Conservation (phyloP, 2,329 filamentous ascomycete genomes). For the Monilinia aucupariae region DNA sequence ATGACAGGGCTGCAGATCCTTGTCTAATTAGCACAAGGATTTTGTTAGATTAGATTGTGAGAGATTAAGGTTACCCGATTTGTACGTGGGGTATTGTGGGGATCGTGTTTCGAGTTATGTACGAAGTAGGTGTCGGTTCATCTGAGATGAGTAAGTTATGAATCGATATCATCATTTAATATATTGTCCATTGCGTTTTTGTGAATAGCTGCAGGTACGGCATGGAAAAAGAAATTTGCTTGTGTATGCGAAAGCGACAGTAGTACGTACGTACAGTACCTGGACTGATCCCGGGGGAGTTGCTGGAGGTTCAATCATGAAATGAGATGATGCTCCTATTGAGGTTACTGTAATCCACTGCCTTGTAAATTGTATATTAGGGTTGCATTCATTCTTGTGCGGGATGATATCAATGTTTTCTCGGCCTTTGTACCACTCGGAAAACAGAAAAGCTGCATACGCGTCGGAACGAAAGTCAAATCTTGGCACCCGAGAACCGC, state of each 20-base stretch:
- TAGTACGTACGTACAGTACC: too few species aligned
- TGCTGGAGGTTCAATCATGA: not conserved
- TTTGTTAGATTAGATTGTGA: constrained; percentile 17
- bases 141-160: constrained; percentile 5
- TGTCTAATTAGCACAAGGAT: not conserved
- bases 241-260: not conserved
- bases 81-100: constrained; percentile 10
- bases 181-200: constrained; percentile 14
- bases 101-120: constrained; percentile 13
- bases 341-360: not conserved
- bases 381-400: not conserved
- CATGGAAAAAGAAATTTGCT: constrained; percentile 12
- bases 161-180: constrained; percentile 6
- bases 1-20: constrained; percentile 13
- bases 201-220: constrained; percentile 11
- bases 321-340: not conserved
- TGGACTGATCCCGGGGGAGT: not conserved
- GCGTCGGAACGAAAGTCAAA: not conserved
- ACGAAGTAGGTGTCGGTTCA: constrained; percentile 2
- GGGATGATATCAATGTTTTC: not conserved
- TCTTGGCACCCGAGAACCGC: not conserved
- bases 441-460: not conserved
- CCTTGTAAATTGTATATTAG: not conserved
- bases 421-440: not conserved
- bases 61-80: constrained; percentile 17